Base-by-base conservation (phyloP, 2,329 filamentous ascomycete genomes). In the Diaporthe capsici region DNA sequence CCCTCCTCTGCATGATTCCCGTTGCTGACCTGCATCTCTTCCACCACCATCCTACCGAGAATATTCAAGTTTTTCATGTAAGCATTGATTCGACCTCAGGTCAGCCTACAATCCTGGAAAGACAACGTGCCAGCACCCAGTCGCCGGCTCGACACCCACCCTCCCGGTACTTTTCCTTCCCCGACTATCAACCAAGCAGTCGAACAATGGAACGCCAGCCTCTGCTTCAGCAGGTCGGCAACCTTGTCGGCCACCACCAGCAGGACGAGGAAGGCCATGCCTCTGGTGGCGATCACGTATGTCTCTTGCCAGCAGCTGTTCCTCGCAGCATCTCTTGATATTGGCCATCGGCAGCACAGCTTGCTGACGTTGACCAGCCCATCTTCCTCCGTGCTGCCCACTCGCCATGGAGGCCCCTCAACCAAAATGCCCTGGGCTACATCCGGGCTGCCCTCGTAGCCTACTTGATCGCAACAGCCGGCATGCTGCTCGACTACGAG, bases 301-400 rank as follows among this genome's bases (percentile, higher is more conserved):
- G 81, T 75, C 5, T 31, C 12, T n/a, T 49, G 53, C 15, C 28
- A 34, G 31, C 15, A 31, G 10, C n/a, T n/a, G 25, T 49, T 15
- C 17, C 39, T n/a, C 39, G 22, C n/a, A 63, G 20, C n/a, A 12
- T 0, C 25, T 28, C 49, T 31, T 61, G 31, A 31, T 47, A 15
- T 1, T 13, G 28, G 25, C 10, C 17, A 47, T 7, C 13, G 8
- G 22, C 20, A n/a, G 22, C 13, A 31, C 39, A 34, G 1, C 37
- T 20, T 61, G 25, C 76, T 81, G 73, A 81, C 58, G 13, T 7
- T n/a, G 10, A 22, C 55, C 61, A 90, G 88, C 86, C 88, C 39
- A 86, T 88, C 20, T 89, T 88, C 74, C 84, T 89, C 20, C 86
- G 88, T 79, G 87, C 85, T 63, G 87, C 86, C 55, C 88, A 90